Percentiles rank a stretch among this genome's conserved stretches.
These are phyloP conservation scores for Davidsoniella australis DNA, from an alignment of 2,329 filamentous ascomycete species.

Conservation along the genomic window DNA sequence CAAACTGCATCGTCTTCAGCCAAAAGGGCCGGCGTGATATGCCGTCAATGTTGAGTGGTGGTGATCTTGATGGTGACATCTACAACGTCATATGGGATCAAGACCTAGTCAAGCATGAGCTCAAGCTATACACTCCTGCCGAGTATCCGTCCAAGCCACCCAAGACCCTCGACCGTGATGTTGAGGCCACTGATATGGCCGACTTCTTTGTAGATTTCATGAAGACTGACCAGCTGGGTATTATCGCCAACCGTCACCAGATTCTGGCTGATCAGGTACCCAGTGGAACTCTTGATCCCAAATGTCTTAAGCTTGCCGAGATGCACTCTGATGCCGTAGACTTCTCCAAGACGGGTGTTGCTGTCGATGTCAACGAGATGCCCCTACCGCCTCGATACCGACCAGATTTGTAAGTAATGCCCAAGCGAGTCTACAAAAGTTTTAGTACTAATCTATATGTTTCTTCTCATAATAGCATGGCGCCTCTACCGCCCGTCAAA, in stretches of 20 bases:
- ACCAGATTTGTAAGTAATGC: constrained; percentile 36
- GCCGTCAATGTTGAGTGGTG: constrained; percentile 62
- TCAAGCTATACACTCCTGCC: constrained; percentile 31
- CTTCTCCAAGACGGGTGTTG: constrained; percentile 58
- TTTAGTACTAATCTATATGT: constrained; percentile 2
- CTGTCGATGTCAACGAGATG: constrained; percentile 30
- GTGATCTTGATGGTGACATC: constrained; percentile 69
- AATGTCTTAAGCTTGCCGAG: constrained; percentile 39
- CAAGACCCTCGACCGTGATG: constrained; percentile 39
- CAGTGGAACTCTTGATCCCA: constrained; percentile 31
- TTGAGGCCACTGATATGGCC: constrained; percentile 50
- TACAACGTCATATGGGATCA: constrained; percentile 66
- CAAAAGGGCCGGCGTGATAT: constrained; percentile 54
- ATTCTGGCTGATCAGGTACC: constrained; percentile 42
- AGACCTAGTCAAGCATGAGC: constrained; percentile 22
- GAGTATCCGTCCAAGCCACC: constrained; percentile 48
- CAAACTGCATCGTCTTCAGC: constrained; percentile 68
- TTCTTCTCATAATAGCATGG: constrained; percentile 21
- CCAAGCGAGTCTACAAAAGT: not conserved
- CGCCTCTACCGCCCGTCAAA: constrained; percentile 27
- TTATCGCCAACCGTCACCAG: constrained; percentile 48
- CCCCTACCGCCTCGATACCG: constrained; percentile 24
- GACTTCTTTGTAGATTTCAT: constrained; percentile 70
- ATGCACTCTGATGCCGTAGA: constrained; percentile 58
- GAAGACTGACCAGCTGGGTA: constrained; percentile 45